Evolutionary conservation across 139 green algal species (phyloP), one percentile per base, ranked within the genome.

Genomic region (Coelastrella sp.): DNA sequence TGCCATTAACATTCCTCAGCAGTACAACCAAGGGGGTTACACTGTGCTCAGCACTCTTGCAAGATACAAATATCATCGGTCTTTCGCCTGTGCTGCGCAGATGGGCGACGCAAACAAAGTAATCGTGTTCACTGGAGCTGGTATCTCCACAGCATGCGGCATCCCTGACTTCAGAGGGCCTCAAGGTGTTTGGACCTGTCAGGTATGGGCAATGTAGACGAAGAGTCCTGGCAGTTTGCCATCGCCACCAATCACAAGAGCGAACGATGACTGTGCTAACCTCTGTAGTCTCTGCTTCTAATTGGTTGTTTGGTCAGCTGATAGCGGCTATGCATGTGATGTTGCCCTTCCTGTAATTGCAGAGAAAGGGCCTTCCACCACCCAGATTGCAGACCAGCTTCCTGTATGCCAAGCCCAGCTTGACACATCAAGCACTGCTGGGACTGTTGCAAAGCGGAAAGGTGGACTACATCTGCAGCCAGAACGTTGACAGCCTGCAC

Each of bases 161-260:
- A 98, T 99, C 11, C 96, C 96, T 1, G 96, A 98, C 83, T 98
- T 98, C 81, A 53, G 95, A 27, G 96, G 97, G 0, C 97, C 97
- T 0, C 90, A 93, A 8, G 97, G 97, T 30, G 92, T 99, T 6
- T 99, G 97, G 97, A 99, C 97, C 19, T 38, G 30, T 9, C 62
- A 71, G 62, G 30, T 64, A 5, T 32, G 53, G n/a, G n/a, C n/a
- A n/a, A n/a, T n/a, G n/a, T n/a, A n/a, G n/a, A n/a, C n/a, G n/a
- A n/a, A n/a, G n/a, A n/a, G n/a, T n/a, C n/a, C n/a, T n/a, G n/a
- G n/a, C n/a, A n/a, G n/a, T n/a, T n/a, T n/a, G n/a, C n/a, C n/a
- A n/a, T n/a, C n/a, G n/a, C n/a, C n/a, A n/a, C n/a, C n/a, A n/a
- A n/a, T n/a, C n/a, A n/a, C n/a, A n/a, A n/a, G n/a, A n/a, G n/a